These are phyloP conservation scores for Naganishia sp. DNA, from an alignment of 1,284 basidiomycete genomes.

Conservation along the genomic window DNA sequence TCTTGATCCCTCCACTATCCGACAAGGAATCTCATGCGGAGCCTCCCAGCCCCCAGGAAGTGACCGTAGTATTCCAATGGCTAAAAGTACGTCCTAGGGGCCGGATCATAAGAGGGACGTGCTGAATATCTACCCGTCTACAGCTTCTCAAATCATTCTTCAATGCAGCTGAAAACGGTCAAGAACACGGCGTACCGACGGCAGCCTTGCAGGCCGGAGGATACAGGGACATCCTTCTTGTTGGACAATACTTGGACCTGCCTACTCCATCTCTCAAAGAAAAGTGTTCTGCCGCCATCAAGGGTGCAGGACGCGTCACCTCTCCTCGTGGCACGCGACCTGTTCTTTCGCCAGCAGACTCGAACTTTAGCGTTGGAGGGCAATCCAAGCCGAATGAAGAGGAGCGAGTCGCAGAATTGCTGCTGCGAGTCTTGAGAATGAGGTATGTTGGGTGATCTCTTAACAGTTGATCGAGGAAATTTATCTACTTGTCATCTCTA, in stretches of 20 bases:
- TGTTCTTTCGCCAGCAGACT: background rate
- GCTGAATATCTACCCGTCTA: background rate
- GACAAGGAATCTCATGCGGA: slow-evolving; percentile 41
- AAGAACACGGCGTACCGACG: slow-evolving; percentile 51
- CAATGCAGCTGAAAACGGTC: slow-evolving; percentile 48
- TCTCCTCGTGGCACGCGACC: background rate
- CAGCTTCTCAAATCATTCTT: slow-evolving; percentile 51
- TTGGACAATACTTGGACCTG: slow-evolving; percentile 52
- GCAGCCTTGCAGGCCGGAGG: slow-evolving; percentile 41
- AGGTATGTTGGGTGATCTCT: slow-evolving; percentile 39
- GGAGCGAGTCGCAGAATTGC: slow-evolving; percentile 48
- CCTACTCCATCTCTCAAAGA: slow-evolving; percentile 47
- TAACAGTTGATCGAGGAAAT: background rate
- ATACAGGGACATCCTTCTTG: slow-evolving; percentile 51
- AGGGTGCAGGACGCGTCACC: slow-evolving; percentile 38
- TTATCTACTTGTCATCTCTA: background rate
- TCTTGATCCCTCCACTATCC: slow-evolving; percentile 50
- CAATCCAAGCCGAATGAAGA: slow-evolving; percentile 38
- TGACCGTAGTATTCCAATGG: slow-evolving; percentile 53
- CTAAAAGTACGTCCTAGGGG: slow-evolving; percentile 32
- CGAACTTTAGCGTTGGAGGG: slow-evolving; percentile 27
- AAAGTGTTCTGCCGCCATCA: slow-evolving; percentile 46
- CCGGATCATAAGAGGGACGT: background rate
- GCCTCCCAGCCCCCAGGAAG: slow-evolving; percentile 38
- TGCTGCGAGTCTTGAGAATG: slow-evolving; percentile 50